A percentile compares a stretch with the other conserved stretches of the same genome.
phyloP scores from a whole-genome alignment of 768 basidiomycete genomes.

The Leccinum broughii region DNA sequence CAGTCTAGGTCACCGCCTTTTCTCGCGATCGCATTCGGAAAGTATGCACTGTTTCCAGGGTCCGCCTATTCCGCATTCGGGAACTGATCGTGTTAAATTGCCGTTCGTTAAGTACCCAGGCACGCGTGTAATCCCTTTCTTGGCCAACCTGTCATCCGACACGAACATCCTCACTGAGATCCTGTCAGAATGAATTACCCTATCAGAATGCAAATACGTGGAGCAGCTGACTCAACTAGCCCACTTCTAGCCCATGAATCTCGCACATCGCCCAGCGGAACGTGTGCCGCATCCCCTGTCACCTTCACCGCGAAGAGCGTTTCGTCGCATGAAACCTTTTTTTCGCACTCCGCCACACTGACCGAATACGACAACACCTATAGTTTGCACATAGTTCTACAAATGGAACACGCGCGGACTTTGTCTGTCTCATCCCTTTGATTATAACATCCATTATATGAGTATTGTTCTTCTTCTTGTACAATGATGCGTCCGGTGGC shows the following conservation, averaged over 20 bases:
- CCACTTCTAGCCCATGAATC: conserved; percentile 23
- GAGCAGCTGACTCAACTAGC: conserved; percentile 12
- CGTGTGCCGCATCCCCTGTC: conserved; percentile 17
- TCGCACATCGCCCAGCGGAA: conserved; percentile 22
- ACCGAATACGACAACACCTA: conserved; percentile 3
- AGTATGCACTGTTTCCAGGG: conserved; percentile 33
- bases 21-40: conserved; percentile 28
- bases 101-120: conserved; percentile 24
- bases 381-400: neutral
- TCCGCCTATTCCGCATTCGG: conserved; percentile 31
- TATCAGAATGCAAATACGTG: conserved; percentile 31
- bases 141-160: conserved; percentile 4
- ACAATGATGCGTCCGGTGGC: neutral
- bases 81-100: conserved; percentile 26
- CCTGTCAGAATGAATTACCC: conserved; percentile 24
- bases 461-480: conserved; percentile 12
- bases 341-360: conserved; percentile 18
- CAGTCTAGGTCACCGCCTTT: conserved; percentile 26
- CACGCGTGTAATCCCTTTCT: conserved; percentile 26
- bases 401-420: conserved; percentile 16
- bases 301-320: conserved; percentile 6
- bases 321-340: conserved; percentile 15
- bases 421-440: conserved; percentile 6
- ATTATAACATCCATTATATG: conserved; percentile 14
- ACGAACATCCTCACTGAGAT: conserved; percentile 7